Evolutionary conservation across 805 yeast species (phyloP).

Genomic region (Isabelozyma rhagii): DNA sequence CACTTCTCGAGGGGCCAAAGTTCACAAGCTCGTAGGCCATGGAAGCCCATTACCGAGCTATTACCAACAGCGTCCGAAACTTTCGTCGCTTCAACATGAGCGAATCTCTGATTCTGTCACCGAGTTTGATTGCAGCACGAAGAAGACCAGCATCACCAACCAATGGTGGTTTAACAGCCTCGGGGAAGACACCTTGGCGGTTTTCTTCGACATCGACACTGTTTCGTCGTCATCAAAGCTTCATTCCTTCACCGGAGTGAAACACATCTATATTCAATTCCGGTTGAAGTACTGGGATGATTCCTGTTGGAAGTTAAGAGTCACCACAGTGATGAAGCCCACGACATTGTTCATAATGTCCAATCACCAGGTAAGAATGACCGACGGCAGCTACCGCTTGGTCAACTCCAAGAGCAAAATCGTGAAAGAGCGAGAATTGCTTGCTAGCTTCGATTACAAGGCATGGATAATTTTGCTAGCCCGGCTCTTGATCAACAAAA

Average conservation of each 20-base stretch:
- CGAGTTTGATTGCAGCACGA: conserved; percentile 28
- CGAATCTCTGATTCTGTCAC: conserved; percentile 32
- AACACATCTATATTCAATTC: conserved; percentile 30
- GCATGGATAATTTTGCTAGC: conserved; percentile 28
- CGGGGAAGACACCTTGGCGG: conserved; percentile 19
- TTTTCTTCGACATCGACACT: conserved; percentile 33
- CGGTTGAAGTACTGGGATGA: conserved; percentile 26
- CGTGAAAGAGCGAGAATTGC: conserved; percentile 21
- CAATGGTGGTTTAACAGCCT: conserved; percentile 30
- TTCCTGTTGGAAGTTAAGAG: conserved; percentile 21
- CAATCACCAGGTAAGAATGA: conserved; percentile 10
- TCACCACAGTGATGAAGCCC: conserved; percentile 26
- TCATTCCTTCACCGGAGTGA: conserved; percentile 10
- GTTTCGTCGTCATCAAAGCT: conserved; percentile 16
- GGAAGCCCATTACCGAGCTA: conserved; percentile 34
- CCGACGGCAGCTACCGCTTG: conserved; percentile 10
- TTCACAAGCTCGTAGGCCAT: conserved; percentile 28
- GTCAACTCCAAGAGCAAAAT: conserved; percentile 16
- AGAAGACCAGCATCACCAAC: conserved; percentile 35
- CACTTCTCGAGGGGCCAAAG: conserved; percentile 31
- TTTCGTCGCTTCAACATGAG: conserved; percentile 17
- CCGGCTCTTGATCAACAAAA: conserved; percentile 29
- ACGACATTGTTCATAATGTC: conserved; percentile 22
- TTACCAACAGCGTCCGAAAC: conserved; percentile 17
- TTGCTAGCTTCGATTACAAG: conserved; percentile 30